Conservation (phyloP, 2,329 filamentous ascomycete species). For the Neonectria magnoliae region DNA sequence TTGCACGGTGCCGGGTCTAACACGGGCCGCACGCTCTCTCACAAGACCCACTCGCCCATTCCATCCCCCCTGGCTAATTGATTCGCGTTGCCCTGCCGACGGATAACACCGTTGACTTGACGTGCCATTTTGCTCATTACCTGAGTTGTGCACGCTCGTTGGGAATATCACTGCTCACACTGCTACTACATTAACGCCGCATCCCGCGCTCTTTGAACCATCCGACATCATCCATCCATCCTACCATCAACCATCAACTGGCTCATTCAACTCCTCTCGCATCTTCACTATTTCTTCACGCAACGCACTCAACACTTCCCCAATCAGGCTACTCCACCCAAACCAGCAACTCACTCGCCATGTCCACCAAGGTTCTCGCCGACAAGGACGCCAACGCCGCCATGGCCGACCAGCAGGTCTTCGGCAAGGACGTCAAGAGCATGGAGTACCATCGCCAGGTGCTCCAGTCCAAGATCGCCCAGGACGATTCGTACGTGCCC, state of each 20-base stretch:
- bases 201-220: neutral
- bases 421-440: conserved; percentile 66
- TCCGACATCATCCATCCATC: neutral
- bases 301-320: neutral
- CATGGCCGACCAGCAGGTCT: conserved; percentile 48
- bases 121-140: neutral
- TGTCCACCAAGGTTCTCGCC: conserved; percentile 70
- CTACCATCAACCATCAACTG: neutral
- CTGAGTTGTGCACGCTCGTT: conserved; percentile 15
- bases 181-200: conserved; percentile 4
- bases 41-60: neutral
- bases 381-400: conserved; percentile 73
- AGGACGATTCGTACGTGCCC: conserved; percentile 69
- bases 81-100: conserved; percentile 42
- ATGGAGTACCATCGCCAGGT: conserved; percentile 84
- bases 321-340: neutral
- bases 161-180: neutral
- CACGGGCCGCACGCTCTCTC: neutral
- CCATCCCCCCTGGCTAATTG: neutral
- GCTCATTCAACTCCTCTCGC: neutral
- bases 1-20: neutral
- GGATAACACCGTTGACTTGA: conserved; percentile 35
- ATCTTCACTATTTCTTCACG: neutral
- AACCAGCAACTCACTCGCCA: conserved; percentile 43
- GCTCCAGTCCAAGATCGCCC: conserved; percentile 73